Conservation (phyloP, 352 stramenopile genomes). For the Aphanomyces invadans region DNA sequence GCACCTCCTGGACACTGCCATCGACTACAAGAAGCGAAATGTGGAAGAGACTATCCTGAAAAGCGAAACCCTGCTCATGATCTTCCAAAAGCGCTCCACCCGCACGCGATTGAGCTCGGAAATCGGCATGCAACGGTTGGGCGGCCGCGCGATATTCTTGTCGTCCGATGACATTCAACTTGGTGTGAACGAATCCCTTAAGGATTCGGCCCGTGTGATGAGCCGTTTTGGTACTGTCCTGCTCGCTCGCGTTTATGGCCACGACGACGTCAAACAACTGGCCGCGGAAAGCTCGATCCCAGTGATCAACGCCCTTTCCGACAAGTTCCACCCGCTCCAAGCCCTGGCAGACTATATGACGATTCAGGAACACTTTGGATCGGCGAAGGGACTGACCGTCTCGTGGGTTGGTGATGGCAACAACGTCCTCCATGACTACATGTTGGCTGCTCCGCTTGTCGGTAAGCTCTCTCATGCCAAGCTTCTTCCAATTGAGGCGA, state of each 20-base stretch:
- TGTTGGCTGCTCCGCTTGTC: constrained; percentile 88
- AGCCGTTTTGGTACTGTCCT: constrained; percentile 95
- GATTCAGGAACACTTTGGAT: constrained; percentile 88
- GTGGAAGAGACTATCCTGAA: constrained; percentile 21
- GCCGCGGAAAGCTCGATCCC: constrained; percentile 86
- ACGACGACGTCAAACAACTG: constrained; percentile 86
- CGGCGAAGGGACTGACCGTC: constrained; percentile 87
- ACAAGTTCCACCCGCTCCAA: constrained; percentile 97
- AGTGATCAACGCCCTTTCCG: constrained; percentile 97
- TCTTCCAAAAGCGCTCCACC: constrained; percentile 92
- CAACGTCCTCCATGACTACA: constrained; percentile 97
- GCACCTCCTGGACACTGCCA: constrained; percentile 14
- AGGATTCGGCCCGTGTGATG: constrained; percentile 81
- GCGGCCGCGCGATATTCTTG: constrained; percentile 95
- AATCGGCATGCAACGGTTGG: constrained; percentile 94
- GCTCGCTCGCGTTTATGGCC: constrained; percentile 92
- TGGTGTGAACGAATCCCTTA: constrained; percentile 96
- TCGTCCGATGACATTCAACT: constrained; percentile 97
- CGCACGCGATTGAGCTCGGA: constrained; percentile 91
- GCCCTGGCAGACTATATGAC: constrained; percentile 97
- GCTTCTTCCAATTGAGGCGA: neutral
- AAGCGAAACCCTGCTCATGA: constrained; percentile 86
- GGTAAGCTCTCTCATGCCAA: constrained; percentile 36
- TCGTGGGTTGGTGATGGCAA: constrained; percentile 98
- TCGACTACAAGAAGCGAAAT: constrained; percentile 23